Evolutionary conservation across 805 yeast species (phyloP), one percentile per base, ranked within the genome.

Genomic region (Myxozyma geophila): DNA sequence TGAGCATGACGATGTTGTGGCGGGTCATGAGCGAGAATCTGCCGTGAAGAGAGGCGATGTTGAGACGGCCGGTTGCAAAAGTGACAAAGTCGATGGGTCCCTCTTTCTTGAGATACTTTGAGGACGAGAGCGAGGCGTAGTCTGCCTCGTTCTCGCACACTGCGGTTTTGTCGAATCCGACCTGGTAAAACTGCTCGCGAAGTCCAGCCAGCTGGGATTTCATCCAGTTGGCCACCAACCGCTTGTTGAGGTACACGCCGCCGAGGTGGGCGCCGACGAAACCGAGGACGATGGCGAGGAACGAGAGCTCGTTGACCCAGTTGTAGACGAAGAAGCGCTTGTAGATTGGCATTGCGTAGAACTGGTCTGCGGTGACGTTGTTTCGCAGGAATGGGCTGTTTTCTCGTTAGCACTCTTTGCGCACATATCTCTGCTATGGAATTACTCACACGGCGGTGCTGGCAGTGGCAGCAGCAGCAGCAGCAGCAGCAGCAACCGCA

Each of bases 51-150:
- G 84, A 81, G 64, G 85, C 85, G 65, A 95, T 82, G 75, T 90
- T 87, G 63, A 85, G 79, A 76, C 99, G 87, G 66, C 99, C 99
- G 62, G 96, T 83, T 49, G 97, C 96, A 74, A 90, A 95, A 43
- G 89, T 80, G 10, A 81, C 77, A 75, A 77, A 90, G 64, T 81
- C 79, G 70, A 87, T 86, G 33, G 86, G 78, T 54, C 85, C 83
- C 73, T 88, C 96, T 74, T 84, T 82, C 69, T 86, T 79, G 67
- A 81, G 46, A 37, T 47, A 52, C 39, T 50, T 28, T 35, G 44
- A 13, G 40, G 21, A 17, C 12, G 61, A 80, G 71, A 85, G 76
- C 61, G 79, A 74, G 23, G 76, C 78, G 19, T 58, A 52, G 8
- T 59, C 66, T 23, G 67, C 70, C 23, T 61, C 48, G 52, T 64